Base-by-base conservation (phyloP, 1,284 basidiomycete species). In the Hymenochaete sp. region DNA sequence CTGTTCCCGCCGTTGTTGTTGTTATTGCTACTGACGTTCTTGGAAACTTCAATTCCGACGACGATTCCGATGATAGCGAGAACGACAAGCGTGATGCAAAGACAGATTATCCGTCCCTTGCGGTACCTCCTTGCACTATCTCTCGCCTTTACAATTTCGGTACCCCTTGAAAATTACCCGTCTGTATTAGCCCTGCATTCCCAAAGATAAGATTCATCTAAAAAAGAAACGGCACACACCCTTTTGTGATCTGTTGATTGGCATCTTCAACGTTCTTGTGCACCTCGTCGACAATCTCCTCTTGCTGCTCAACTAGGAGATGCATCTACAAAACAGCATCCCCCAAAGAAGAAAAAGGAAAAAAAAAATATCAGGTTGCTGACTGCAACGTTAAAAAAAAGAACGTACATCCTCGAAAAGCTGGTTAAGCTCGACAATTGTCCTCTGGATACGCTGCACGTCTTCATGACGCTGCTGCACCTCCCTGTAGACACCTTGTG, bases 401-500 rank as follows among this genome's bases (percentile, higher is more conserved):
- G 2, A 37, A 65, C 77, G 40, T 41, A 84, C 84, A 60, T 98
- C 95, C 60, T 92, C 90, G 71, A 98, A 97, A 55, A 98, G 72
- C 60, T 97, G 91, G 4, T 92, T 93, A 32, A 98, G 77, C 64
- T 98, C 93, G 11, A 80, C 81, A 44, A 98, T 70, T 6, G 93
- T 98, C 65, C 77, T 76, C 64, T 97, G 93, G 58, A 98, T 98
- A 55, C 87, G 84, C 62, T 90, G 84, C 62, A 98, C 89, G 56
- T 98, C 95, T 61, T 88, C 87, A 60, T 98, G 93, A 48, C 96
- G 82, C 60, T 89, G 88, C 68, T 98, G 93, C 19, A 98, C 95
- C 63, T 98, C 95, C 44, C 85, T 80, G 65, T 95, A 93, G 1
- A 93, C 93, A 11, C 83, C 85, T 49, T 85, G 77, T 25, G 95